Conservation (phyloP, 495 filamentous ascomycete species). For the Xylaria grammica region DNA sequence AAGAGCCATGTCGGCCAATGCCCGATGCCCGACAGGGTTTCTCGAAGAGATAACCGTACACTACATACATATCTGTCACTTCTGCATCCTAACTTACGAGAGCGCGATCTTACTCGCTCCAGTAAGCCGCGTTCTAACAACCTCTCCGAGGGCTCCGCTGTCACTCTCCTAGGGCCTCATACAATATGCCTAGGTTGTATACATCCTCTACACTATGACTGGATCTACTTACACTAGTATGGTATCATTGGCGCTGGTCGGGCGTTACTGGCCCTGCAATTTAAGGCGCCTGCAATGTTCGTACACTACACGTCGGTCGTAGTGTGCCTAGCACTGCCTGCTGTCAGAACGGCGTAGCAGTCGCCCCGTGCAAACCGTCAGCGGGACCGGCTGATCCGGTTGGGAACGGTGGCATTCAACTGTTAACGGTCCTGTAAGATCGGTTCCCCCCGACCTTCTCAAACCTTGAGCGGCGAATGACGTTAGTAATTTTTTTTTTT, state of each 20-base stretch:
- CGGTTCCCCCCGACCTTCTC: neutral
- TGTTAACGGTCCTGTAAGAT: neutral
- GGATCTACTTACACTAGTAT: neutral
- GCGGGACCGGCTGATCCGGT: slow-evolving; percentile 4
- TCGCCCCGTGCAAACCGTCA: neutral
- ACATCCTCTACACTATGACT: too few species aligned
- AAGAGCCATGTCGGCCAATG: neutral
- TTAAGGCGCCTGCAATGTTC: neutral
- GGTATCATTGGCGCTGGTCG: neutral
- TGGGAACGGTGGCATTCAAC: neutral
- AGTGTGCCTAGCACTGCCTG: neutral
- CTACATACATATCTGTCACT: neutral
- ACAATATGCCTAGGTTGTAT: too few species aligned
- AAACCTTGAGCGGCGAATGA: neutral
- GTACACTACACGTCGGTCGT: neutral
- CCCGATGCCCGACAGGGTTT: neutral
- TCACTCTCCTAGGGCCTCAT: neutral
- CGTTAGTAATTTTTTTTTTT: neutral
- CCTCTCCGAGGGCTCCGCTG: neutral
- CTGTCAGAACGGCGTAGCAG: slow-evolving; percentile 5
- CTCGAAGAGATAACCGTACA: neutral
- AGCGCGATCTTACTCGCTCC: neutral
- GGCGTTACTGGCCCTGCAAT: slow-evolving; percentile 16
- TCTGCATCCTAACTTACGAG: slow-evolving; percentile 1
- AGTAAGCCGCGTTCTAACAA: slow-evolving; percentile 14